Evolutionary conservation across 2,329 filamentous ascomycete species (phyloP), one percentile per base, ranked within the genome.

Genomic region (Trichoderma sp.): DNA sequence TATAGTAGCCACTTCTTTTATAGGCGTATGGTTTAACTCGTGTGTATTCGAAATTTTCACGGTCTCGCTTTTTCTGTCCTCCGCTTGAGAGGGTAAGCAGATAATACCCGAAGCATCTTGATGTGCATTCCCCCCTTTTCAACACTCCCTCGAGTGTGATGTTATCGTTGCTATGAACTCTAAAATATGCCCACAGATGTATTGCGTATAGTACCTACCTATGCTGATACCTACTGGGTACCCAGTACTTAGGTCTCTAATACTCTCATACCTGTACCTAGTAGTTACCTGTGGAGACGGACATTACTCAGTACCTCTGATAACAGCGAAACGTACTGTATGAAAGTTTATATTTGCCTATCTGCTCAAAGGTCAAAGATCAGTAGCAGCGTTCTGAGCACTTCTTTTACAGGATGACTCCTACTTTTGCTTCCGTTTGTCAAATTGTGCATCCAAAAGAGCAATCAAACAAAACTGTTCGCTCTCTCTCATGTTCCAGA

Each of bases 301-400:
- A 45, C 7, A 45, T 9, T 45, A 9, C 41, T 4, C 18, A 0
- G 41, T n/a, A n/a, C 41, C 38, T 4, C 7, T 3, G 2, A n/a
- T 9, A 45, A 0, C 0, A 45, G 41, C 16, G 4, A 0, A n/a
- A 9, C 9, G 41, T 45, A 3, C 16, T 16, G 0, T n/a, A 45
- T 45, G 16, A n/a, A 2, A 45, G 41, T 45, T 45, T 45, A 45
- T 45, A 45, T 45, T 4, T n/a, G 41, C 18, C 41, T n/a, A n/a
- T n/a, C 41, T 9, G n/a, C 41, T 4, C 38, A 9, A 45, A n/a
- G 41, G 1, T n/a, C 7, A 45, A 18, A 45, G 16, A 45, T 4
- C 41, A n/a, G 41, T 45, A 9, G 3, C 7, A 2, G 16, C 18
- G 4, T 45, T 45, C 3, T 45, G 7, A 27, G 0, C 16, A 16